Evolutionary conservation across 805 yeast species (phyloP).

Genomic region (Kuraishia ogatae): DNA sequence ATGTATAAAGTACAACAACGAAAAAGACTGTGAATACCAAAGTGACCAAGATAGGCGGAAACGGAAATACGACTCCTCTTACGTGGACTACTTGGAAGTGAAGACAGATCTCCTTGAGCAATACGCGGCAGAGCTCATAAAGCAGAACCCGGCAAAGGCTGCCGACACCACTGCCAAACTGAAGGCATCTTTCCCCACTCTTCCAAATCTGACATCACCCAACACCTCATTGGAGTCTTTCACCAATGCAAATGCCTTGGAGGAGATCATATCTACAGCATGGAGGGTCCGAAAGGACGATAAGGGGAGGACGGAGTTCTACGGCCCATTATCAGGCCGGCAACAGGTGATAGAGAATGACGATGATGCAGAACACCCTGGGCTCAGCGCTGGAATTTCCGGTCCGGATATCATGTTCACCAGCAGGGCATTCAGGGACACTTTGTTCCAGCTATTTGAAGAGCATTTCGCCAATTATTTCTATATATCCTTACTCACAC

Average conservation of each 20-base stretch:
- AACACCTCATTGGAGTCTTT: conserved; percentile 5
- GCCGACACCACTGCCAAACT: conserved; percentile 2
- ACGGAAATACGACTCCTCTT: conserved; percentile 21
- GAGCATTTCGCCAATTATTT: conserved; percentile 18
- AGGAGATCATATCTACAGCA: conserved; percentile 23
- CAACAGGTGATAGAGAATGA: conserved; percentile 18
- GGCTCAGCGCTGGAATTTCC: conserved; percentile 1
- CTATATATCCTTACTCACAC: conserved; percentile 12
- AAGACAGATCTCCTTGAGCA: conserved; percentile 19
- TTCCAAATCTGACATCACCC: conserved; percentile 10
- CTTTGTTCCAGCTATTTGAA: conserved; percentile 13
- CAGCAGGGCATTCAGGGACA: conserved; percentile 3
- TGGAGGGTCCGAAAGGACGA: conserved; percentile 22
- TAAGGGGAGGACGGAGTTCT: conserved; percentile 20
- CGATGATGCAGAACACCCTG: conserved; percentile 5
- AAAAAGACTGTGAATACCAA: conserved; percentile 12
- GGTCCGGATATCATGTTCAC: conserved; percentile 9
- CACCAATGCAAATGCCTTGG: conserved; percentile 20
- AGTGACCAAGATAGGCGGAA: conserved; percentile 20
- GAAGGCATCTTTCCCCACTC: conserved; percentile 5
- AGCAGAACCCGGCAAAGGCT: conserved; percentile 12
- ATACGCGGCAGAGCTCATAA: conserved; percentile 15
- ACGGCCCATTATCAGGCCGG: conserved; percentile 26
- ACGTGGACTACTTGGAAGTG: conserved; percentile 21
- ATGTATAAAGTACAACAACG: conserved; percentile 11